Base-by-base conservation (phyloP, 2,329 filamentous ascomycete genomes). In the Alternaria ventricosa region DNA sequence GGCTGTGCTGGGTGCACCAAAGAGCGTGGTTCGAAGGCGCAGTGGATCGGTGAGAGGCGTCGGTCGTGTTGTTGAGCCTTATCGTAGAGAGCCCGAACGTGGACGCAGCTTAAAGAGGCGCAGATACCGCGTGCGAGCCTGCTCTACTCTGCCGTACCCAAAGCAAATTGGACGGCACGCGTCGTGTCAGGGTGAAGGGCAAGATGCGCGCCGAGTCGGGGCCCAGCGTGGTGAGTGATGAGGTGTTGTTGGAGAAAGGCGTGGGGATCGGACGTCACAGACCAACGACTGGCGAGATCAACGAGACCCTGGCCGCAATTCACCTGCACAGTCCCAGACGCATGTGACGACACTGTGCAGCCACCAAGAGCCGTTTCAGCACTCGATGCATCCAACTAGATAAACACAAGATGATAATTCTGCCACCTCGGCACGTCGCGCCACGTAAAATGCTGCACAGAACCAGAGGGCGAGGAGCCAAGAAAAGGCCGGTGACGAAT, bases 151-250 rank as follows among this genome's bases (percentile, higher is more conserved):
- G 78, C 80, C 76, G 79, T 83, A 63, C 65, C 77, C 80, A 82
- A 82, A 81, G 68, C 71, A 69, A 82, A 82, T 82, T 82, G 80
- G 79, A 82, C 80, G 78, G 79, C 78, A 64, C 63, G 71, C 67
- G 74, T 71, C 64, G 43, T 22, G 51, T 55, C 57, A 55, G 36
- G 57, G 57, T 43, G 59, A 44, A 55, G 63, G 61, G 57, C 60
- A 41, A 49, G 50, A 53, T 60, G 60, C 50, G 50, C 61, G 67
- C 60, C 61, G 63, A 64, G 65, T 51, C 60, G 49, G 46, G 60
- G 57, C 54, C 64, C 64, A 66, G 70, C 61, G 67, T 73, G 71
- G 71, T 70, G 72, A 71, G 71, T 65, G 68, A 71, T 55, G 61
- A 63, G 63, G 64, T 69, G 63, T 64, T 71, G 71, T 70, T 67